Base-by-base conservation (phyloP, 1,284 basidiomycete species). In the Grifola frondosa region DNA sequence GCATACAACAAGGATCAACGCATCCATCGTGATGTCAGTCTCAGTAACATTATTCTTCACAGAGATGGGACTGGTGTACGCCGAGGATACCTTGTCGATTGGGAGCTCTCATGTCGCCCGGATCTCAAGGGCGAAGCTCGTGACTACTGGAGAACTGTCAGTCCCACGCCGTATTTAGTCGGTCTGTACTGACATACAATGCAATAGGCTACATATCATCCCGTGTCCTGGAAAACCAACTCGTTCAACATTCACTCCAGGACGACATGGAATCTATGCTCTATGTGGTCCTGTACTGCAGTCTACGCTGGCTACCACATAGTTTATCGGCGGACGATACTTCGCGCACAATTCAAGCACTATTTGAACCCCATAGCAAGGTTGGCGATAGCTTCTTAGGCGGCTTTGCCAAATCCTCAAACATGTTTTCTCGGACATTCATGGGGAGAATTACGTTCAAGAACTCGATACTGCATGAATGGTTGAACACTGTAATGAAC, bases 31-130 rank as follows among this genome's bases (percentile, higher is more conserved):
- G 38, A 40, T 12, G n/a, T 40, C n/a, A 17, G n/a, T 2, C 38
- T 31, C 2, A 24, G 38, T 1, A 40, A 40, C 22, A 40, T 40
- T 19, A 33, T 40, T 4, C 22, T 40, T 26, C 22, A 30, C 16
- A 11, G 17, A 39, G 31, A 33, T 12, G 17, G 31, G 6, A 12
- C 6, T 12, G 15, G 6, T 12, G 9, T n/a, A 5, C 17, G 29
- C n/a, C 31, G 11, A 12, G 38, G 38, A 11, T 40, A n/a, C 16
- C 19, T 40, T 9, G 22, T 40, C 1, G 38, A 40, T n/a, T 40
- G 38, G 38, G 38, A 40, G 9, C 22, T 32, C 3, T 31, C 30
- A n/a, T 8, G 16, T n/a, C n/a, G n/a, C n/a, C n/a, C n/a, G n/a
- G n/a, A n/a, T 19, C 5, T n/a, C 11, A 19, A 19, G 8, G 19